Base-by-base conservation (phyloP, 345 rosid genomes). In the Melastoma malabathricum region DNA sequence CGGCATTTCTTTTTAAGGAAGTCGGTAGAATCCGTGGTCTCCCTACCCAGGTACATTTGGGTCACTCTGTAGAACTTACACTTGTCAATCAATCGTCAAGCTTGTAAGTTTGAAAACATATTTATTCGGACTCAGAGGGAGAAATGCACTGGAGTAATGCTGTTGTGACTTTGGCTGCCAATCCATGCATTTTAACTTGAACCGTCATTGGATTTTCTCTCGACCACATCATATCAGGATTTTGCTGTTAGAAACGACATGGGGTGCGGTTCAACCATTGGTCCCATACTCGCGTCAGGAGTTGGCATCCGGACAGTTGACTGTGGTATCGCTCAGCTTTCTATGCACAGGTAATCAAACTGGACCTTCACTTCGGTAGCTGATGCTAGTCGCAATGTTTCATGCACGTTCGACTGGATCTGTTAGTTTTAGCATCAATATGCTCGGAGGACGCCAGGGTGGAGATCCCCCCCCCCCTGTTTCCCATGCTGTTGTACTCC, bases 191-290 rank as follows among this genome's bases (percentile, higher is more conserved):
- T 31, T 31, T 31, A 31, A 31, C 5, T 31, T 31, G 5, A 31
- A 31, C 38, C 5, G 38, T 3, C 38, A 9, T 31, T 31, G 38
- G 50, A 13, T 1, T 9, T 14, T 13, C 16, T 18, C 46, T 25
- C 13, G n/a, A 43, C 1, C 10, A 56, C 41, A 44, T 63, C 57
- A 23, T n/a, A 17, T 62, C 49, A 90, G 96, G 96, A 90, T 52
- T 90, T 83, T 73, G 98, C 84, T 51, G 94, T 90, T 60, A 83
- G 98, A 65, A 90, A 90, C 29, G 98, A 90, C 59, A 84, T 90
- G 94, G 98, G 92, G 59, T 90, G 98, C 62, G 98, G 98, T 38
- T 90, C 96, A 47, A 90, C 98, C 56, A 82, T 90, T 48, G 98
- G 98, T 51, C 96, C 98, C 6, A 90, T 86, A 64, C 84, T 90